Evolutionary conservation across 345 rosid genomes (phyloP), one percentile per base, ranked within the genome.

Genomic region (Diplotaxis tenuifolia): DNA sequence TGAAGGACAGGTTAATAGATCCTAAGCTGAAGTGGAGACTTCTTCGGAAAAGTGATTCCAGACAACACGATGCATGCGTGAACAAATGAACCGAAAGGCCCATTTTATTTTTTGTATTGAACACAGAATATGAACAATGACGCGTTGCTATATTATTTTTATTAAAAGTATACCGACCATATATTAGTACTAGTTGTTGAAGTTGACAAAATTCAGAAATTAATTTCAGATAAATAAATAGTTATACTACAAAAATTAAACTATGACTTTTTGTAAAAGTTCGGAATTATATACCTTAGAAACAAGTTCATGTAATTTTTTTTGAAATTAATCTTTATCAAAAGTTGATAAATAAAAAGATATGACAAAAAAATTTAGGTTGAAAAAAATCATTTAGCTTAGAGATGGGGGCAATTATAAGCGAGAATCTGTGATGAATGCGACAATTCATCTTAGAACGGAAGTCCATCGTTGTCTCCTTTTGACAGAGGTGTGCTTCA

Each of bases 61-160:
- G 73, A 75, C 73, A 75, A 75, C 42, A 55, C 59, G 62, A 67
- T 59, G 52, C 78, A 74, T 66, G 67, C 45, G 68, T 59, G 40
- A 59, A 18, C 25, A 31, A 52, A 2, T 61, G 14, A 64, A 64
- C 31, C 64, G 12, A 32, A 65, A 64, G 22, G 28, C 50, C 58
- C 20, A 28, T 54, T 53, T 4, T 29, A 5, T 14, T 50, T 20
- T 45, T 64, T 42, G 36, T 53, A 53, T 27, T 53, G 53, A 32
- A 54, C 18, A 19, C 4, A 20, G 14, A 40, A 42, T 42, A n/a
- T n/a, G 19, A 5, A 42, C 18, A 36, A 12, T 63, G 28, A 9
- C 27, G 55, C 36, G 63, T 45, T 15, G 9, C 5, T 12, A 45
- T 20, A 29, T 40, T 60, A 23, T 56, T 56, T 21, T 54, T 40